Percentiles rank a stretch among this genome's conserved stretches.
Conservation (phyloP, 139 green algal genomes). For the Volvox africanus region DNA sequence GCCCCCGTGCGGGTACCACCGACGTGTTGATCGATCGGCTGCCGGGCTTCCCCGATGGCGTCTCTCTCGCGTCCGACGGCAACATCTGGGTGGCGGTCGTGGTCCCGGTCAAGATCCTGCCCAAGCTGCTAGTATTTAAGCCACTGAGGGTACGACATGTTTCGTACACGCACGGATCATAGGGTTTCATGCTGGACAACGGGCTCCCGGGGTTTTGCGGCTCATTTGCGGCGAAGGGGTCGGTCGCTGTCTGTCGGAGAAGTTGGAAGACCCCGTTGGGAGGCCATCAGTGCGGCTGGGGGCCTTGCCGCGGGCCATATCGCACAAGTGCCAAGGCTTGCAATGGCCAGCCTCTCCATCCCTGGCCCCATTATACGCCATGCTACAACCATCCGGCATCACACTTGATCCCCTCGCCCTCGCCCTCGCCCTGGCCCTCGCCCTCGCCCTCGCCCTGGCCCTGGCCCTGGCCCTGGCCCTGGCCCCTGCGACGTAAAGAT, state of each 20-base stretch:
- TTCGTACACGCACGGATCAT: not conserved
- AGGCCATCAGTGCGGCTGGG: too few relatives aligned
- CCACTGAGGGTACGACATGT: not conserved
- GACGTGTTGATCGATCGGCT: slow-evolving; percentile 72
- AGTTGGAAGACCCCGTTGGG: too few relatives aligned
- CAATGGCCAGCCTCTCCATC: not conserved
- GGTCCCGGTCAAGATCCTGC: not conserved
- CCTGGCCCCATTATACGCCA: not conserved
- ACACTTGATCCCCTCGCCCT: not conserved
- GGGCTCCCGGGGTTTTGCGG: too few relatives aligned
- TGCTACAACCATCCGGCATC: not conserved
- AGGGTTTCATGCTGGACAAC: too few relatives aligned
- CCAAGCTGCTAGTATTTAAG: slow-evolving; percentile 16
- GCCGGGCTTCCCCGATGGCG: slow-evolving; percentile 82
- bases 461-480: not conserved
- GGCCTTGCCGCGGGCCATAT: too few relatives aligned
- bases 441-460: not conserved
- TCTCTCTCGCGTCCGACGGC: slow-evolving; percentile 61
- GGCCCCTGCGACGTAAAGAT: not conserved
- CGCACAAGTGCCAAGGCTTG: too few relatives aligned
- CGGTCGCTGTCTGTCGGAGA: too few relatives aligned
- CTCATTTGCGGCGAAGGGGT: too few relatives aligned
- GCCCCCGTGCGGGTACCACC: slow-evolving; percentile 63
- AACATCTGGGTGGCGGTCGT: slow-evolving; percentile 45
- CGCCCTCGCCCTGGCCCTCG: not conserved